phyloP scores from a whole-genome alignment of 2,329 filamentous ascomycete genomes.

The Gyromitra esculenta region DNA sequence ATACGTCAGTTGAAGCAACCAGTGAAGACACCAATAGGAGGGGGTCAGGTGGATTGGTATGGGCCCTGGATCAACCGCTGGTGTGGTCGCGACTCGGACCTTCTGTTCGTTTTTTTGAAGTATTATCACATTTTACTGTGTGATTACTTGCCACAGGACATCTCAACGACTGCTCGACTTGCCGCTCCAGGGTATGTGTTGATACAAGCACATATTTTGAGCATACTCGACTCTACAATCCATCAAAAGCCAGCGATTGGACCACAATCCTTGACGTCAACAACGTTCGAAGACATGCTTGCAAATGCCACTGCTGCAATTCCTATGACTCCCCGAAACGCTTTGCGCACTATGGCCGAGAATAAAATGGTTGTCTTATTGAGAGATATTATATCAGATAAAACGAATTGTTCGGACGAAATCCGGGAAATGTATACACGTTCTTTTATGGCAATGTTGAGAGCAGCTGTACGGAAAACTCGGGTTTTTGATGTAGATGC shows the following conservation, averaged over 20 bases:
- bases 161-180: constrained; percentile 60
- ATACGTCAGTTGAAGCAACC: constrained; percentile 72
- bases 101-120: constrained; percentile 92
- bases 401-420: constrained; percentile 61
- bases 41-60: constrained; percentile 81
- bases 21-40: constrained; percentile 72
- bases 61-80: constrained; percentile 86
- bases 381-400: constrained; percentile 74
- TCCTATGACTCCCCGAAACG: constrained; percentile 72
- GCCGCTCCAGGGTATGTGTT: constrained; percentile 80
- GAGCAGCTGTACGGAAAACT: constrained; percentile 76
- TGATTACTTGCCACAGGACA: constrained; percentile 71
- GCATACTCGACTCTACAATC: constrained; percentile 82
- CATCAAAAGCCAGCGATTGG: constrained; percentile 71
- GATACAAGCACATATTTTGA: constrained; percentile 82
- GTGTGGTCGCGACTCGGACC: constrained; percentile 85
- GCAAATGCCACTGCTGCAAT: constrained; percentile 74
- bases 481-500: constrained; percentile 83
- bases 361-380: constrained; percentile 84
- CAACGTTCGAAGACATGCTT: constrained; percentile 72
- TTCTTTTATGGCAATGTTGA: constrained; percentile 77
- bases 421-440: constrained; percentile 76
- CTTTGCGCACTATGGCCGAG: constrained; percentile 83
- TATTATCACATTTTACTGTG: constrained; percentile 82
- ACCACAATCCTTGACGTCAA: constrained; percentile 60